These are phyloP conservation scores for Fraxinus quadrangulata DNA, from an alignment of 257 asterid species.

Conservation along the genomic window DNA sequence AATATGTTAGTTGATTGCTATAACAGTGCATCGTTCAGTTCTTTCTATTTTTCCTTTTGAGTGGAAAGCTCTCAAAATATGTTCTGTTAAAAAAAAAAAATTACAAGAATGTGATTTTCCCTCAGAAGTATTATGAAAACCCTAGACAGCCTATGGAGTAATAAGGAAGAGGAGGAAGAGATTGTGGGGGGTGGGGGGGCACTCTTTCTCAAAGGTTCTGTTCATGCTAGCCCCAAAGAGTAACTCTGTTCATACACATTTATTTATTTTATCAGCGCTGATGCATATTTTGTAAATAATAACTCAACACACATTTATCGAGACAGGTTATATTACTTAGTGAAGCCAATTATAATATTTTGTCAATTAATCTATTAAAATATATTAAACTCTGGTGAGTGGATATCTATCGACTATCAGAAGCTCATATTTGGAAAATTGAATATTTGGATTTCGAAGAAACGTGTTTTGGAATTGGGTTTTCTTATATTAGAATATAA, in stretches of 20 bases:
- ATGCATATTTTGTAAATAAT: no score
- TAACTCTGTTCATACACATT: no score
- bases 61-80: constrained; percentile 7
- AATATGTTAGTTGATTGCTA: neutral
- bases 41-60: constrained; percentile 16
- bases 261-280: no score
- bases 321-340: no score
- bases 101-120: neutral
- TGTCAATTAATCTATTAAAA: no score
- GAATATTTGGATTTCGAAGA: neutral
- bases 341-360: no score
- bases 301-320: no score
- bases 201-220: no score
- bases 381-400: neutral
- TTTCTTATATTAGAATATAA: neutral
- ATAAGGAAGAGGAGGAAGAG: no score
- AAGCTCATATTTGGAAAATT: neutral
- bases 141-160: neutral
- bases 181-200: no score
- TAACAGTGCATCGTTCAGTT: neutral
- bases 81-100: neutral
- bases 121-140: neutral
- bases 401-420: neutral
- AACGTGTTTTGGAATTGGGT: neutral
- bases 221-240: no score